Evolutionary conservation across 768 basidiomycete species (phyloP).

Genomic region (Cystobasidium ongulense): DNA sequence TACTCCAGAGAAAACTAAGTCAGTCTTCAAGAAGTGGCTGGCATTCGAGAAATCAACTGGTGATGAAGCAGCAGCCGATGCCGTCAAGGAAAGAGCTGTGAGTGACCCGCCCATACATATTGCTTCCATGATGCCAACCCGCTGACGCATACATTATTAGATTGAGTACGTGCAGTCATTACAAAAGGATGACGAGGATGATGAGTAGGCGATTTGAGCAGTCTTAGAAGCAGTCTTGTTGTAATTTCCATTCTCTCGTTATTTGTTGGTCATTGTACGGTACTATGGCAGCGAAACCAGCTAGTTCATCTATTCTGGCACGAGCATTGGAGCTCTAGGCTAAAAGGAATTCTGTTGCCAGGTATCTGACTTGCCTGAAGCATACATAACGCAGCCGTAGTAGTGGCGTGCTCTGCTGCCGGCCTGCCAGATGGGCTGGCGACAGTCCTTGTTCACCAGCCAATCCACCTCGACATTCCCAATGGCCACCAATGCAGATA

Average conservation of each 20-base stretch:
- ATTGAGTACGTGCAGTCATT: neutral
- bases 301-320: neutral
- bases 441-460: neutral
- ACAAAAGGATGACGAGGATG: neutral
- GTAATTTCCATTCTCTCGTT: neutral
- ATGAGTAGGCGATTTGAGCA: neutral
- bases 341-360: no score
- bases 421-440: neutral
- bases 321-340: no score
- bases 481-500: conserved; percentile 7
- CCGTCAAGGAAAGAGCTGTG: conserved; percentile 78
- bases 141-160: neutral
- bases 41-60: conserved; percentile 76
- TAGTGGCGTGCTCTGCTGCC: neutral
- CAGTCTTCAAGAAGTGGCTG: conserved; percentile 97
- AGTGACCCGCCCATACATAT: neutral
- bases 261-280: neutral
- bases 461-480: neutral
- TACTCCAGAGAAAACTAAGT: conserved; percentile 45
- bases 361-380: no score
- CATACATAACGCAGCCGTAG: neutral
- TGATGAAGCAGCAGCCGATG: conserved; percentile 68
- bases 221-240: neutral
- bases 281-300: neutral
- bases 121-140: no score